Conservation (phyloP, 2,329 filamentous ascomycete genomes). For the Curvularia sp. region DNA sequence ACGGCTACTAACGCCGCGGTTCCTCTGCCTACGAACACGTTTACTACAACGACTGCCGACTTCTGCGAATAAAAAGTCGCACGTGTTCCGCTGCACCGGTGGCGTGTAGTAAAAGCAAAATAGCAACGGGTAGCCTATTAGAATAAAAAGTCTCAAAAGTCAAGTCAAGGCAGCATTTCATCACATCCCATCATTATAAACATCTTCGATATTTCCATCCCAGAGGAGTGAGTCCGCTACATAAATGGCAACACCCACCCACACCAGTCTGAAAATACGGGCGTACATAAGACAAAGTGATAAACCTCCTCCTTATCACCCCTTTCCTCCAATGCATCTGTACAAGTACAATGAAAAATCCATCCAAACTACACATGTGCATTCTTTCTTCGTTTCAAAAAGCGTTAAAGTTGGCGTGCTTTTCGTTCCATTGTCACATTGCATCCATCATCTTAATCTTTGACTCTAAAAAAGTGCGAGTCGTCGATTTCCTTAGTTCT, state of each 20-base stretch:
- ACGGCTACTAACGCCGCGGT: constrained; percentile 13
- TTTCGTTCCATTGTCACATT: constrained; percentile 10
- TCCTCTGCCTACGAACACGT: constrained; percentile 10
- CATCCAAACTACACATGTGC: constrained; percentile 24
- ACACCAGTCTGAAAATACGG: background rate
- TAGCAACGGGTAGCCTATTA: background rate
- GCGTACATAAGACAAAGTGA: constrained; percentile 1
- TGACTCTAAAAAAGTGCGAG: background rate
- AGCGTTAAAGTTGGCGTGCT: constrained; percentile 18
- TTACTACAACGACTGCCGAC: background rate
- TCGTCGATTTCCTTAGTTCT: constrained; percentile 49
- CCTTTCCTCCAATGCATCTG: constrained; percentile 25
- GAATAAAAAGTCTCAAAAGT: background rate
- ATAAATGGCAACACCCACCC: background rate
- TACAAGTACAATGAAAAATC: constrained; percentile 37
- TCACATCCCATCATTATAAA: constrained; percentile 1
- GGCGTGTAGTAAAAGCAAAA: background rate
- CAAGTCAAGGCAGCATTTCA: background rate
- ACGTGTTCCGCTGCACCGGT: constrained; percentile 3
- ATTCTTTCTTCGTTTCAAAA: constrained; percentile 22
- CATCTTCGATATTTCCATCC: constrained; percentile 9
- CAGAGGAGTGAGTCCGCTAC: background rate
- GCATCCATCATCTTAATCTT: background rate
- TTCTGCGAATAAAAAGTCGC: background rate
- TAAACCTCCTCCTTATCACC: constrained; percentile 1